Percentiles rank a stretch among this genome's conserved stretches.
phyloP scores from a whole-genome alignment of 106 monocot genomes.

The Narthecium ossifragum region DNA sequence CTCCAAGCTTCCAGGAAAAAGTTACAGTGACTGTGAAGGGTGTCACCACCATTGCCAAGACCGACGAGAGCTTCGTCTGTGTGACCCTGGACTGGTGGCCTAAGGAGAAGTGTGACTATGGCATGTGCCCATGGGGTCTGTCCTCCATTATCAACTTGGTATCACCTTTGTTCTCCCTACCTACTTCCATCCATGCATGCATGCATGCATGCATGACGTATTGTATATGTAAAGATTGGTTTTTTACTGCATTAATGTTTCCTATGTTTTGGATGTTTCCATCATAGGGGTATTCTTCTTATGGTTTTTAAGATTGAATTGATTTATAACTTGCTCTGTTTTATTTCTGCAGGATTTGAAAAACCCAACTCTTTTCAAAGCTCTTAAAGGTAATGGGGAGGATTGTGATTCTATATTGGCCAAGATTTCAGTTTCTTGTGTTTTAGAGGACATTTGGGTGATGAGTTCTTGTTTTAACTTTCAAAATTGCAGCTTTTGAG shows the following conservation, averaged over 20 bases:
- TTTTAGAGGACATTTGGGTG: neutral
- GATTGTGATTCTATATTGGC: neutral
- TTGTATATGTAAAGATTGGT: too few relatives aligned
- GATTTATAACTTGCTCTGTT: neutral
- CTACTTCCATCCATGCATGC: neutral
- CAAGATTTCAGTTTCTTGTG: neutral
- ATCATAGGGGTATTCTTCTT: too few relatives aligned
- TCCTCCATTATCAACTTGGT: constrained; percentile 43
- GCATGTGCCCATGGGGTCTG: constrained; percentile 32
- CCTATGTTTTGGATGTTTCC: too few relatives aligned
- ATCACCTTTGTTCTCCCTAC: too few relatives aligned
- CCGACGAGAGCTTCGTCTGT: constrained; percentile 46
- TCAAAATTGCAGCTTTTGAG: constrained; percentile 40
- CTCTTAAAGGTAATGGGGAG: constrained; percentile 63
- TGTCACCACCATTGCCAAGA: constrained; percentile 15
- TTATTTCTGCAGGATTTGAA: constrained; percentile 37
- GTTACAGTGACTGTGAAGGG: constrained; percentile 21
- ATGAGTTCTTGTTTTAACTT: too few relatives aligned
- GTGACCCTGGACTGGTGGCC: constrained; percentile 70
- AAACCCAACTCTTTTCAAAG: constrained; percentile 42
- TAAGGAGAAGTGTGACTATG: constrained; percentile 48
- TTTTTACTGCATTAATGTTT: too few relatives aligned
- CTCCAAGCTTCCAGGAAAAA: constrained; percentile 6
- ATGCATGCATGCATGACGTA: neutral
- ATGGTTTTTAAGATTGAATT: neutral